These are phyloP conservation scores for Phyllosticta citriasiana DNA, from an alignment of 2,329 filamentous ascomycete species.

Conservation along the genomic window DNA sequence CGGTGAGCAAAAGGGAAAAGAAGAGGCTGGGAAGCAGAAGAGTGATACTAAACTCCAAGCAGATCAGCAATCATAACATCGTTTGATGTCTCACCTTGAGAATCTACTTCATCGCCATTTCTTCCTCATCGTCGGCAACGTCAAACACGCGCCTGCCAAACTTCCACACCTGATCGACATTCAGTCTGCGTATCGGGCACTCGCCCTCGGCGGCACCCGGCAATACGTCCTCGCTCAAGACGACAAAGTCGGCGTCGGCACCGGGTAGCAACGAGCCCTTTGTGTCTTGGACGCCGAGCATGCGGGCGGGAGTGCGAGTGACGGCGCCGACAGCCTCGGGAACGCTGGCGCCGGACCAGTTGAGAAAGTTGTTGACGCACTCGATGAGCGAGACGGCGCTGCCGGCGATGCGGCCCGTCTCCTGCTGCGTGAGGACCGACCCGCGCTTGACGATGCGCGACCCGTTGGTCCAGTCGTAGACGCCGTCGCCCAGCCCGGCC, in stretches of 20 bases:
- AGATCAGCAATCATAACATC: not conserved
- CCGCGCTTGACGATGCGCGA: conserved; percentile 61
- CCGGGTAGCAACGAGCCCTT: conserved; percentile 50
- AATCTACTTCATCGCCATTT: not conserved
- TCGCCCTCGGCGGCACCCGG: conserved; percentile 31
- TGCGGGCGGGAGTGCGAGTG: conserved; percentile 64
- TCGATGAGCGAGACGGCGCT: conserved; percentile 66
- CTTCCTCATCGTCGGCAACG: not conserved
- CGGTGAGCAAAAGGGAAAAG: not conserved
- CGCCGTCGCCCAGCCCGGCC: conserved; percentile 71
- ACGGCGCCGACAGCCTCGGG: conserved; percentile 62
- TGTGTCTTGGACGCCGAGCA: conserved; percentile 56
- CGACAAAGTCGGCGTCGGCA: conserved; percentile 49
- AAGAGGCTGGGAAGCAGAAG: not conserved
- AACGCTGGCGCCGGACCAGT: conserved; percentile 60
- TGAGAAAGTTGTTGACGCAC: conserved; percentile 72
- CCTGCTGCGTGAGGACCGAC: conserved; percentile 62
- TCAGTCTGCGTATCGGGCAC: conserved; percentile 37
- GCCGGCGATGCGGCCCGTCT: conserved; percentile 48
- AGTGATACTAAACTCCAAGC: not conserved
- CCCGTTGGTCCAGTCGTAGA: conserved; percentile 76
- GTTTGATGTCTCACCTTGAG: not conserved
- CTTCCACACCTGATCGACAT: conserved; percentile 72
- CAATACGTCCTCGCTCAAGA: conserved; percentile 46
- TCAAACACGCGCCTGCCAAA: conserved; percentile 42